Evolutionary conservation across 2,329 filamentous ascomycete genomes (phyloP), one percentile per base, ranked within the genome.

Genomic region (Thielaviopsis musarum): DNA sequence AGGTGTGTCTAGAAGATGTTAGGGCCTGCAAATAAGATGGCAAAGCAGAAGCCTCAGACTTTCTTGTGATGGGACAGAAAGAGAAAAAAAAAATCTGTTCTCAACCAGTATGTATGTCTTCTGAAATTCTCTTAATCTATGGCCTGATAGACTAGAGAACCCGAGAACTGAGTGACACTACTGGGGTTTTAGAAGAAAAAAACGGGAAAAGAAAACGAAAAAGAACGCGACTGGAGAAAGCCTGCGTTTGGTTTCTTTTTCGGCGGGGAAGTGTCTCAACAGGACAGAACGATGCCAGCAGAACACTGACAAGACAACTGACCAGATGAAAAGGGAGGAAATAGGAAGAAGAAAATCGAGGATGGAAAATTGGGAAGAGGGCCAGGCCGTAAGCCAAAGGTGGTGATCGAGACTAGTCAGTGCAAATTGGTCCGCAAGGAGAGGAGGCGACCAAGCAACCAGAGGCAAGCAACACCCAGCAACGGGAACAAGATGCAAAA

Each of bases 261-360:
- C 45, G 28, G 24, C 49, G 57, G 57, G 38, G 26, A 53, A 53
- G 60, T 57, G 56, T 61, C 57, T 61, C 60, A 58, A 62, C 60
- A 61, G 58, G 61, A 63, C 55, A 60, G 54, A 60, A 60, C 59
- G 56, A 59, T 62, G 59, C 62, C 60, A 61, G 59, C 57, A 59
- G 53, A 54, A 61, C 48, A 63, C 62, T 59, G 61, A 62, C 61
- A 62, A 62, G 56, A 63, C 60, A 62, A 61, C 61, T 61, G 62
- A 62, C 62, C 57, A 59, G 61, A 58, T 48, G 56, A 52, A 56
- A 53, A 34, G 54, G 59, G 56, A 34, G 49, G 48, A 53, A 59
- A 58, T 57, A 28, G 55, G 19, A 41, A 30, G 45, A 52, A 61
- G 52, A 60, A 58, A 61, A 60, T 59, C 62, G 57, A 58, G 56